Conservation (phyloP, 805 yeast genomes). For the Starmerella vaccinii region DNA sequence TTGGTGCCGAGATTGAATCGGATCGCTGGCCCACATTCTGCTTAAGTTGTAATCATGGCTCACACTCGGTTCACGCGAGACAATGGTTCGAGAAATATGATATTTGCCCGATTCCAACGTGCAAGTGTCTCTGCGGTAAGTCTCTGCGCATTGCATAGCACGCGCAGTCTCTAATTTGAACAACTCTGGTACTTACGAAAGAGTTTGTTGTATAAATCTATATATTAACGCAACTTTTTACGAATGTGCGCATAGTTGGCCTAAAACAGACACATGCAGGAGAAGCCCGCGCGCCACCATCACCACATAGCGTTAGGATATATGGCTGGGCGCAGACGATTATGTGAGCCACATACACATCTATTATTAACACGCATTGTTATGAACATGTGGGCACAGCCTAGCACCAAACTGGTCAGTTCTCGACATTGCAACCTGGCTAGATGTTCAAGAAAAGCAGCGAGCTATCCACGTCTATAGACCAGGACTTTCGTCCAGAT, state of each 20-base stretch:
- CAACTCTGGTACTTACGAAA: too few species aligned
- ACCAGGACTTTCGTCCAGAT: slow-evolving; percentile 26
- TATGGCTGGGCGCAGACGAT: background rate
- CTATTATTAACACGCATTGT: background rate
- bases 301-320: too few species aligned
- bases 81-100: slow-evolving; percentile 88
- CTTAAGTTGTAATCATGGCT: slow-evolving; percentile 81
- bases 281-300: background rate
- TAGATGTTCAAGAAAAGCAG: slow-evolving; percentile 22
- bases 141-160: background rate
- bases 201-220: too few species aligned
- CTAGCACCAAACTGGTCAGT: background rate
- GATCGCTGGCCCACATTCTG: slow-evolving; percentile 85
- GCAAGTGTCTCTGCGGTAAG: slow-evolving; percentile 60
- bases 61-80: slow-evolving; percentile 91
- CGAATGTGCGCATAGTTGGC: background rate
- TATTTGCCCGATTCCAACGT: slow-evolving; percentile 90
- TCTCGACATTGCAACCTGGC: background rate
- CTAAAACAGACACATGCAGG: background rate
- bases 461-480: slow-evolving; percentile 25
- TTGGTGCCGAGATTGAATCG: slow-evolving; percentile 21
- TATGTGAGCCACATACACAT: background rate
- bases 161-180: background rate
- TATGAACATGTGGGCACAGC: background rate
- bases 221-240: too few species aligned